A percentile compares a stretch with the other conserved stretches of the same genome.
These are phyloP conservation scores for Chalciporus sp. DNA, from an alignment of 1,284 basidiomycete species.

Conservation along the genomic window DNA sequence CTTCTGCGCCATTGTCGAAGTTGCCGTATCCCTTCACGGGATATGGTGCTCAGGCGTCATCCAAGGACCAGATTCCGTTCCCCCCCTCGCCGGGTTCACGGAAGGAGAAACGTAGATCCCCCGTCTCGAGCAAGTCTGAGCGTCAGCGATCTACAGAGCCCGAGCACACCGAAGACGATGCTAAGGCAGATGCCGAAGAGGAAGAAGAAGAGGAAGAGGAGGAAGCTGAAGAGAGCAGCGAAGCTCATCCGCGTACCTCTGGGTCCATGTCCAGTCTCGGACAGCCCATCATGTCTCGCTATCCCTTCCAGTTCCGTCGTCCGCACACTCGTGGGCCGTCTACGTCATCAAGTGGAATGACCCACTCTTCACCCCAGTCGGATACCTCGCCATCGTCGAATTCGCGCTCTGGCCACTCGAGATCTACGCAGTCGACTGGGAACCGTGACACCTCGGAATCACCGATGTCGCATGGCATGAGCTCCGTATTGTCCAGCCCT, in stretches of 20 bases:
- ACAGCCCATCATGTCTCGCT: conserved; percentile 67
- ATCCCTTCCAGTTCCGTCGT: conserved; percentile 68
- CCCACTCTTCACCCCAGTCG: conserved; percentile 39
- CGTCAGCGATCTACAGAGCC: conserved; percentile 18
- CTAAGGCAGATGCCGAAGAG: conserved; percentile 41
- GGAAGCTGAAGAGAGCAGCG: conserved; percentile 41
- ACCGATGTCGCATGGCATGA: conserved; percentile 37
- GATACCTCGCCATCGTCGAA: conserved; percentile 42
- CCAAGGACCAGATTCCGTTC: conserved; percentile 67
- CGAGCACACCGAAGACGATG: conserved; percentile 38
- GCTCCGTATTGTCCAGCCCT: conserved; percentile 37
- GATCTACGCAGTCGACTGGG: conserved; percentile 57
- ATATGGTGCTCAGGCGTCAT: conserved; percentile 56
- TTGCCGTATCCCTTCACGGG: conserved; percentile 67
- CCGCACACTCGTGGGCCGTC: conserved; percentile 49
- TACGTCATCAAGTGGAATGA: conserved; percentile 40
- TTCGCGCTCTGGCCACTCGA: conserved; percentile 44
- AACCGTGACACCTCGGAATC: conserved; percentile 59
- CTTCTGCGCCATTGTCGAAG: conserved; percentile 42
- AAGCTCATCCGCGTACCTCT: conserved; percentile 59
- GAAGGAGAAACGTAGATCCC: conserved; percentile 36
- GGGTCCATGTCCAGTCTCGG: conserved; percentile 80
- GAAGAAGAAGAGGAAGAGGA: conserved; percentile 42
- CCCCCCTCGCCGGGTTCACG: conserved; percentile 58
- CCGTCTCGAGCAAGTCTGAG: conserved; percentile 20